Base-by-base conservation (phyloP, 768 basidiomycete genomes). In the Agaricus bisporus region DNA sequence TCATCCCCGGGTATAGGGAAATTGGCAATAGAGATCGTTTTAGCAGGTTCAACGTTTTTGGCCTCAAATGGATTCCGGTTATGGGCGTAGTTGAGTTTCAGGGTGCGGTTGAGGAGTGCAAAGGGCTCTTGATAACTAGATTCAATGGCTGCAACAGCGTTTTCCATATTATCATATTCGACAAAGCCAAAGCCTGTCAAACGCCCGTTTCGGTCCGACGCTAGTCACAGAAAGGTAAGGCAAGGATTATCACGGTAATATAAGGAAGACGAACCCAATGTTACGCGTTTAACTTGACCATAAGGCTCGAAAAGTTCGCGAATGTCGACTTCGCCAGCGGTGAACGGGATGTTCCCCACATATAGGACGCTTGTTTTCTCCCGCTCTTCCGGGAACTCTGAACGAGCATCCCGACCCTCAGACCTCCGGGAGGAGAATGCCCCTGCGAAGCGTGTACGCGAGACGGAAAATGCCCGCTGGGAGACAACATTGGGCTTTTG, bases 311-410 rank as follows among this genome's bases (percentile, higher is more conserved):
- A 76, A 15, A 69, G 66, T 4, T 72, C 68, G 38, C 64, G 53
- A 10, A 83, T 45, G 42, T 80, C 70, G 18, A 62, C 64, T 56
- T 71, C 74, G 1, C 69, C 72, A 37, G 66, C 59, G 15, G 60
- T 66, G 62, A 68, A 87, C 46, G 81, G 78, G n/a, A 83, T n/a
- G 57, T 83, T 83, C 8, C 72, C 76, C 29, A 81, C 58, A 41
- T 66, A 82, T 47, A 83, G 59, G 2, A 67, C 68, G 9, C 64
- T 64, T n/a, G 63, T n/a, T n/a, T 28, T 28, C 6, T 26, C 22
- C 18, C 18, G 5, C 4, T 8, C 22, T 22, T 22, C 22, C 4
- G 22, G 22, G 22, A 22, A 22, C 2, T 22, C 22, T 22, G 22
- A 22, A 22, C 22, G 22, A 22, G 22, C 22, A 22, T 22, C 22